A percentile compares a stretch with the other conserved stretches of the same genome.
Conservation (phyloP, 2,329 filamentous ascomycete species). For the Cryoendolithus antarcticus region DNA sequence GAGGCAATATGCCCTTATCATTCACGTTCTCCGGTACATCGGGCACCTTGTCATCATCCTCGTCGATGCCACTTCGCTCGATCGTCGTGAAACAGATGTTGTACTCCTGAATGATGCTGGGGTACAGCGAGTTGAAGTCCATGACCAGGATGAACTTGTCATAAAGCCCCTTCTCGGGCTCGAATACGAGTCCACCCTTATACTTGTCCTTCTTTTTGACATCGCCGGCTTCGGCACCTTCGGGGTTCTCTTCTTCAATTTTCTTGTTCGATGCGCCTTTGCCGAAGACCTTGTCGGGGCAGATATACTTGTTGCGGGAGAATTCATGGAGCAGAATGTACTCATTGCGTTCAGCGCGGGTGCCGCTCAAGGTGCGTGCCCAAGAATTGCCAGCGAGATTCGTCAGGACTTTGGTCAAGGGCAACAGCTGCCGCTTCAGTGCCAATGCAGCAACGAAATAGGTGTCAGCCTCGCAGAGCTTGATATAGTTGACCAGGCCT, state of each 20-base stretch:
- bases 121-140: constrained; percentile 99
- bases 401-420: constrained; percentile 86
- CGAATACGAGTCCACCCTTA: constrained; percentile 96
- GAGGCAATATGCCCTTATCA: constrained; percentile 73
- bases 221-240: constrained; percentile 52
- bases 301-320: constrained; percentile 92
- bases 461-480: constrained; percentile 88
- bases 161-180: constrained; percentile 93
- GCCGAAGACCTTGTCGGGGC: constrained; percentile 82
- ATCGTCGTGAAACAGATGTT: constrained; percentile 99
- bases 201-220: constrained; percentile 98
- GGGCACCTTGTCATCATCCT: constrained; percentile 79
- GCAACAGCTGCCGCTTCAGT: constrained; percentile 78
- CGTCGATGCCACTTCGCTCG: constrained; percentile 58
- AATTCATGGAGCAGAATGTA: constrained; percentile 98
- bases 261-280: constrained; percentile 48
- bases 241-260: constrained; percentile 59
- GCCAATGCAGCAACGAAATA: constrained; percentile 90
- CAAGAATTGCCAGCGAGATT: constrained; percentile 97
- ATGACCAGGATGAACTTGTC: constrained; percentile 98
- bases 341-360: constrained; percentile 92
- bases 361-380: constrained; percentile 90
- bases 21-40: constrained; percentile 65
- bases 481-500: constrained; percentile 84
- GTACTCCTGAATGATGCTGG: constrained; percentile 97